phyloP scores from a whole-genome alignment of 2,329 filamentous ascomycete genomes.

The Colletotrichum falcatum region DNA sequence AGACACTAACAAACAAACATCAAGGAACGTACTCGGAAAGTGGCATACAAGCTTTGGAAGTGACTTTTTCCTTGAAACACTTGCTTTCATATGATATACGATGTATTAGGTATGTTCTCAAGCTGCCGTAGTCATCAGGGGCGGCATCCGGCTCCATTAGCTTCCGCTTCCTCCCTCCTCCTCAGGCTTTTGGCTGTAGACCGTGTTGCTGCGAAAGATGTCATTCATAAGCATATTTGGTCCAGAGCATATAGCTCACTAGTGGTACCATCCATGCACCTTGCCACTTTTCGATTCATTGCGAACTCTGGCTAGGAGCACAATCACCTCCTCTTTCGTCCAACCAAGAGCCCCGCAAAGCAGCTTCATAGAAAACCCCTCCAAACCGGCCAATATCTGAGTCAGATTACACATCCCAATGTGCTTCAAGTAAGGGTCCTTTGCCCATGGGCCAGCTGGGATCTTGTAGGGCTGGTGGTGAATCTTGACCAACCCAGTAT shows the following conservation, averaged over 20 bases:
- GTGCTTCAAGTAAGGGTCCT: constrained; percentile 47
- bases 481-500: constrained; percentile 51
- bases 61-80: no score
- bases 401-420: constrained; percentile 43
- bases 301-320: constrained; percentile 46
- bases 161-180: not conserved
- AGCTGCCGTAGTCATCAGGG: no score
- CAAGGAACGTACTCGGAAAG: not conserved
- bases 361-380: constrained; percentile 44
- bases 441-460: constrained; percentile 53
- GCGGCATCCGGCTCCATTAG: no score
- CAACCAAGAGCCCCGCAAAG: constrained; percentile 49
- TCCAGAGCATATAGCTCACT: constrained; percentile 33
- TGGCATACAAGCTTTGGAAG: no score
- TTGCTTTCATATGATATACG: no score
- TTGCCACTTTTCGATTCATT: constrained; percentile 46
- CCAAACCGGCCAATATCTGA: constrained; percentile 42
- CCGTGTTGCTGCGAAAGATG: constrained; percentile 25
- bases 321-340: constrained; percentile 45
- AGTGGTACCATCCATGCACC: constrained; percentile 45
- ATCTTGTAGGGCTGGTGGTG: constrained; percentile 47
- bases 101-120: no score
- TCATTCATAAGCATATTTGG: not conserved
- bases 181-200: constrained; percentile 37
- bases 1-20: not conserved